A percentile compares a stretch with the other conserved stretches of the same genome.
These are phyloP conservation scores for Cladosporium sp. DNA, from an alignment of 2,329 filamentous ascomycete genomes.

Conservation along the genomic window DNA sequence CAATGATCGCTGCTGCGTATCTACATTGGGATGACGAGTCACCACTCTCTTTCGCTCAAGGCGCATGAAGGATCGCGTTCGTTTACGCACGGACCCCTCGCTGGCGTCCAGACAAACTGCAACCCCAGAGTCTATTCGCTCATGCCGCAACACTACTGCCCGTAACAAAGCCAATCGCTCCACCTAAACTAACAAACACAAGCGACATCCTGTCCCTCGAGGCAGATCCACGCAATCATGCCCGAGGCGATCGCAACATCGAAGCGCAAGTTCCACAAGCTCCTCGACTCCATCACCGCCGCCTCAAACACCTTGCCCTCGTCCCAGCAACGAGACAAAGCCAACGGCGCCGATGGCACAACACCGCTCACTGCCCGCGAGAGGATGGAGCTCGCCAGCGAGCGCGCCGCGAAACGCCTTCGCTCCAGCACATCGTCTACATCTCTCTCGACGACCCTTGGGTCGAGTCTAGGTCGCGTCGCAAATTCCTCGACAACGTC, in stretches of 20 bases:
- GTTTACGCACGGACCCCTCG: no score
- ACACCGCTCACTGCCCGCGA: constrained; percentile 25
- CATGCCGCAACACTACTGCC: no score
- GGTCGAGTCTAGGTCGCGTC: constrained; percentile 12
- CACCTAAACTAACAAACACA: not conserved
- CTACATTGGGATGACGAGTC: no score
- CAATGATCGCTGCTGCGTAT: no score
- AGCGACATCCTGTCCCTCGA: not conserved
- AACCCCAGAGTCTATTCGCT: no score
- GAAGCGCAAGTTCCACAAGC: constrained; percentile 76
- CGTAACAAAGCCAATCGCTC: no score
- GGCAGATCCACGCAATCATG: constrained; percentile 19
- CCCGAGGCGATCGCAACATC: constrained; percentile 60
- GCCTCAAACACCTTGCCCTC: constrained; percentile 38
- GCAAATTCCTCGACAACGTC: constrained; percentile 8
- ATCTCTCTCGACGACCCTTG: constrained; percentile 14
- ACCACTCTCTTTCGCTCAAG: no score
- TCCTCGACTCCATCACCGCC: constrained; percentile 54
- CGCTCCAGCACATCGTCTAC: constrained; percentile 25
- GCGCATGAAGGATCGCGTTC: no score
- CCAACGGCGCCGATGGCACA: constrained; percentile 27
- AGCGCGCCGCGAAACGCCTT: constrained; percentile 27
- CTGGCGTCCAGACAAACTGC: no score
- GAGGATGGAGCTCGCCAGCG: constrained; percentile 18
- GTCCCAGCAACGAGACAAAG: constrained; percentile 25